A percentile compares a stretch with the other conserved stretches of the same genome.
phyloP scores from a whole-genome alignment of 768 basidiomycete genomes.

The Lactarius hatsudake region DNA sequence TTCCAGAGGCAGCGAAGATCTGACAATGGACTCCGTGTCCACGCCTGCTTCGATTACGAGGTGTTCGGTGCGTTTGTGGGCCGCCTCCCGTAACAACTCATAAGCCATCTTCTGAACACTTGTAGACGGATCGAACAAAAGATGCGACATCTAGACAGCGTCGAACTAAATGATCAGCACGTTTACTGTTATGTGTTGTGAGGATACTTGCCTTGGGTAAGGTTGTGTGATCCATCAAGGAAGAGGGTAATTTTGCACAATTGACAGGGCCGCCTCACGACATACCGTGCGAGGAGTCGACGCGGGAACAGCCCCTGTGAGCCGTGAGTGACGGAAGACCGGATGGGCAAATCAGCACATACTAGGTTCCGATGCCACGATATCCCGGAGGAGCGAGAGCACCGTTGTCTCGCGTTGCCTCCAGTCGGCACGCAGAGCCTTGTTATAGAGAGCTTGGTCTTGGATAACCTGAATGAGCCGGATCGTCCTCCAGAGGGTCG shows the following conservation, averaged over 20 bases:
- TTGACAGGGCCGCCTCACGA: conserved; percentile 61
- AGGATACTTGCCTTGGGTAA: conserved; percentile 52
- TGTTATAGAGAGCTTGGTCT: conserved; percentile 71
- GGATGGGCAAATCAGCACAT: conserved; percentile 24
- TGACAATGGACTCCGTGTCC: conserved; percentile 56
- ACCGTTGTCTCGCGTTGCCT: conserved; percentile 50
- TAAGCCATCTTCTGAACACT: conserved; percentile 80
- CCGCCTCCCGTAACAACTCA: conserved; percentile 63
- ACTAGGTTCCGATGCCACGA: conserved; percentile 58
- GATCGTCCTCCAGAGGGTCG: conserved; percentile 67
- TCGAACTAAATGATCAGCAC: conserved; percentile 3
- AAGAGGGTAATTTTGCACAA: conserved; percentile 64
- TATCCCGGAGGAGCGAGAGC: conserved; percentile 56
- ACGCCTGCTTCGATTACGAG: conserved; percentile 86
- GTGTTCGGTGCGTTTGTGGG: conserved; percentile 72
- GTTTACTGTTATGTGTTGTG: not conserved
- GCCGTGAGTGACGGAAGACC: not conserved
- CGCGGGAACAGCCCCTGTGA: conserved; percentile 25
- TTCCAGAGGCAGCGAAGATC: conserved; percentile 60
- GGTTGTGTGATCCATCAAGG: conserved; percentile 60
- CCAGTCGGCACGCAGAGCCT: conserved; percentile 68
- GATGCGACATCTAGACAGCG: conserved; percentile 65
- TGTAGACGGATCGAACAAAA: conserved; percentile 60
- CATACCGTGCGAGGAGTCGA: conserved; percentile 66
- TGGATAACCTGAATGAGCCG: conserved; percentile 63